These are phyloP conservation scores for Pichia sp. DNA, from an alignment of 1,139 yeast genomes.

Conservation along the genomic window DNA sequence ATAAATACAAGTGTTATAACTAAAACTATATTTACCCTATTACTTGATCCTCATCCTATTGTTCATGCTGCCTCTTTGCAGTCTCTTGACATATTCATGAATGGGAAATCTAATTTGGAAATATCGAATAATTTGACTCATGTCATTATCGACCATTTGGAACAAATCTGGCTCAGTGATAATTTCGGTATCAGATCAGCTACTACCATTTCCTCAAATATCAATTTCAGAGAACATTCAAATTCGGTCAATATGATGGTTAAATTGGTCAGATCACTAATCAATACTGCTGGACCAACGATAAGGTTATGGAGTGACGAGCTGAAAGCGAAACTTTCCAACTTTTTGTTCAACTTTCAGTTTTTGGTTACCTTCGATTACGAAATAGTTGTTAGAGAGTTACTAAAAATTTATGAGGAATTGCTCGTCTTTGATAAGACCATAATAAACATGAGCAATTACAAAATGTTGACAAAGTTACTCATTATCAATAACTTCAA, in stretches of 20 bases:
- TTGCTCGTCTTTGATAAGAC: constrained; percentile 32
- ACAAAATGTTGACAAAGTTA: constrained; percentile 26
- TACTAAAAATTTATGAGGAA: constrained; percentile 34
- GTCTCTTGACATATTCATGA: constrained; percentile 54
- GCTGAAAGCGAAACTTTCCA: constrained; percentile 19
- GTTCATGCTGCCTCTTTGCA: constrained; percentile 71
- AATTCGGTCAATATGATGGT: constrained; percentile 25
- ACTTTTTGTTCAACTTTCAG: constrained; percentile 25
- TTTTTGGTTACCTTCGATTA: constrained; percentile 23
- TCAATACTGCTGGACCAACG: constrained; percentile 31
- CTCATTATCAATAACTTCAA: constrained; percentile 30
- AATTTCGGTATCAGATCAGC: constrained; percentile 48
- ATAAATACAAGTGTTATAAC: constrained; percentile 38
- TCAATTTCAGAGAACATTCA: constrained; percentile 40
- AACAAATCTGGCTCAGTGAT: constrained; percentile 46
- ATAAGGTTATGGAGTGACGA: constrained; percentile 23
- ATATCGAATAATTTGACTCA: constrained; percentile 39
- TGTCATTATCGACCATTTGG: constrained; percentile 45
- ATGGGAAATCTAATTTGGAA: constrained; percentile 48
- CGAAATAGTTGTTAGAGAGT: constrained; percentile 31
- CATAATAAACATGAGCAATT: constrained; percentile 20
- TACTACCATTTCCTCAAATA: constrained; percentile 42
- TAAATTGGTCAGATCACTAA: constrained; percentile 25
- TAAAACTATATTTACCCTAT: constrained; percentile 56
- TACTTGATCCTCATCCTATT: constrained; percentile 78